These are phyloP conservation scores for Beauveria rudraprayagi DNA, from an alignment of 2,329 filamentous ascomycete species.

Conservation along the genomic window DNA sequence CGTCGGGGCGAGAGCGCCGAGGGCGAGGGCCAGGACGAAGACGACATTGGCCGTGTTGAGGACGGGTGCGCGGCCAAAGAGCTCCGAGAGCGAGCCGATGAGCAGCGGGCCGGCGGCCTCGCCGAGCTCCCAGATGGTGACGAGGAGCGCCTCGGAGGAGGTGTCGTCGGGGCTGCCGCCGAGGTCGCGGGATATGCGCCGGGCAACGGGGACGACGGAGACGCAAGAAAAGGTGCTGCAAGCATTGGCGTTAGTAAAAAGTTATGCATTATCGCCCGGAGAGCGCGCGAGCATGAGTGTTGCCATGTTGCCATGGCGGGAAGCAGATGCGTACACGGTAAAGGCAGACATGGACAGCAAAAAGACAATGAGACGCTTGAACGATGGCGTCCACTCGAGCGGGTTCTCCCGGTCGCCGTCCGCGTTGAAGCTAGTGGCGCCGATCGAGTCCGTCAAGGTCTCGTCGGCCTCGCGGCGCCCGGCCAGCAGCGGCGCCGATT, in stretches of 20 bases:
- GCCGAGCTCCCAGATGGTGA: conserved; percentile 64
- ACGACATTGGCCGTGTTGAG: conserved; percentile 44
- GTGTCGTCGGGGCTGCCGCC: conserved; percentile 30
- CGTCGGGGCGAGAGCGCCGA: conserved; percentile 37
- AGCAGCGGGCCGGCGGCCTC: conserved; percentile 52
- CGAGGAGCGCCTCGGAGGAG: conserved; percentile 50
- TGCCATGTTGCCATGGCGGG: background rate
- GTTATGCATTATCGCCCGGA: too few species aligned
- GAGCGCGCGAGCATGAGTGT: too few species aligned
- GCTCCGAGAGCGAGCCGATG: conserved; percentile 55
- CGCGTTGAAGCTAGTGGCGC: conserved; percentile 13
- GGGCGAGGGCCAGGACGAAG: conserved; percentile 40
- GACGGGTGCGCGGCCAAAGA: conserved; percentile 47
- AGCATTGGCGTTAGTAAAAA: background rate
- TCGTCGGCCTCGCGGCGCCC: background rate
- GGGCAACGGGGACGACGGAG: conserved; percentile 45
- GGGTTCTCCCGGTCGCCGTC: conserved; percentile 14
- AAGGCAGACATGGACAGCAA: conserved; percentile 7
- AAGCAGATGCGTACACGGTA: background rate
- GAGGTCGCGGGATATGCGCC: conserved; percentile 41
- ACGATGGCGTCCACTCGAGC: conserved; percentile 2
- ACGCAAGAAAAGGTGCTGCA: conserved; percentile 50
- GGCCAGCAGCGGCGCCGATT: background rate
- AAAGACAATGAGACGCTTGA: conserved; percentile 9
- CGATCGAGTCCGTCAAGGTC: background rate